phyloP scores from a whole-genome alignment of 2,329 filamentous ascomycete species.

The Ophiosphaerella herpotricha region DNA sequence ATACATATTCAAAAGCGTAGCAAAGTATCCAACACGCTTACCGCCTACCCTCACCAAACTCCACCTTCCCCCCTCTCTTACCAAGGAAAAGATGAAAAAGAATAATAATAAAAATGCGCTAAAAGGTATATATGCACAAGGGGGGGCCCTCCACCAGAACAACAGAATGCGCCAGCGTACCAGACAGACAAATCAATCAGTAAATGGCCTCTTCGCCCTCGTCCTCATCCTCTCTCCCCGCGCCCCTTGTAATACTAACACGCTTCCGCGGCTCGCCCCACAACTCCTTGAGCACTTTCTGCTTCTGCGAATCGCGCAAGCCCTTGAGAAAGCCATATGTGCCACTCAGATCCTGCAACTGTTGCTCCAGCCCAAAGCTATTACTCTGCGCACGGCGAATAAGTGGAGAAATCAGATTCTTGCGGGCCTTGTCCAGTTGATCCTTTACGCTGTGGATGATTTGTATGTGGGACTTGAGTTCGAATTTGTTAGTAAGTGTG shows the following conservation, averaged over 20 bases:
- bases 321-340: constrained; percentile 78
- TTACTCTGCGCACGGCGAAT: constrained; percentile 71
- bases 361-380: constrained; percentile 77
- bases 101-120: too few relatives aligned
- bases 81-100: neutral
- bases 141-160: neutral
- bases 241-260: constrained; percentile 31
- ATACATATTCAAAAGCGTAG: too few relatives aligned
- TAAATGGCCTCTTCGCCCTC: constrained; percentile 11
- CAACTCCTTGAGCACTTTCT: constrained; percentile 78
- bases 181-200: neutral
- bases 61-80: too few relatives aligned
- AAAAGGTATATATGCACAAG: too few relatives aligned
- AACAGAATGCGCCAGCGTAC: neutral
- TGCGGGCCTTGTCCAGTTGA: constrained; percentile 80
- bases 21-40: too few relatives aligned
- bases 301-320: constrained; percentile 79
- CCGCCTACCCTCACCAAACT: too few relatives aligned
- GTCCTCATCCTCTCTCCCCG: constrained; percentile 22
- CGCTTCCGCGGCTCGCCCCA: constrained; percentile 49
- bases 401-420: constrained; percentile 82
- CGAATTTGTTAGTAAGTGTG: constrained; percentile 84
- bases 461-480: constrained; percentile 84
- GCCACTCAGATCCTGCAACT: constrained; percentile 80
- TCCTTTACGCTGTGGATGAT: constrained; percentile 82